Base-by-base conservation (phyloP, 129 eudicot species). In the Artemisia annua region DNA sequence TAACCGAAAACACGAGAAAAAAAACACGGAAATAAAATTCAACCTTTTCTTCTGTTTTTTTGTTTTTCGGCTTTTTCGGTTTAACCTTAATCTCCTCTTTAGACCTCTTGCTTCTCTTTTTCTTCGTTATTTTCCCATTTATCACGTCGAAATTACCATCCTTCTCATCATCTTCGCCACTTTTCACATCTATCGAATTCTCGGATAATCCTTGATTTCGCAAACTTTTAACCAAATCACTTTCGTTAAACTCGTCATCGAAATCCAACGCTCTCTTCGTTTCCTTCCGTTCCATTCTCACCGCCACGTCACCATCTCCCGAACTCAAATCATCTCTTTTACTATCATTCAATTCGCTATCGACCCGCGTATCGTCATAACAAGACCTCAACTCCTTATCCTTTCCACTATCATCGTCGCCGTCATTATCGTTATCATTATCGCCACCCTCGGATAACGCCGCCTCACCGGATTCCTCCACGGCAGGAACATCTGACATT, bases 41-140 rank as follows among this genome's bases (percentile, higher is more conserved):
- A 66, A 87, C 95, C 88, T 92, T 87, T 59, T 81, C 89, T 75
- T 92, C 95, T 61, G 65, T 92, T 80, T 85, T 71, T 77, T 87
- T 89, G 30, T 78, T 79, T 1, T 84, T 39, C 1, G 83, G 56
- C 10, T 24, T 30, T 70, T 85, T 82, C 20, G 67, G 59, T 61
- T 20, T 20, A 20, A 20, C 22, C 22, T 20, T 20, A 20, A 20
- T 20, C 22, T 20, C 22, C 22, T 20, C 22, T 20, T 20, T 20
- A 20, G 22, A 74, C 66, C 77, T 78, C 78, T 79, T 69, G 12
- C 10, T 70, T 51, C 83, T 86, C 80, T 80, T 85, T 32, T 83
- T 85, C 88, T 71, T 85, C 62, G 48, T 81, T 73, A 75, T 78
- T 74, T 78, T 82, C 49, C 76, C 74, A 22, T 81, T 80, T 89